These are phyloP conservation scores for Eucalyptus sp. DNA, from an alignment of 345 rosid species.

Conservation along the genomic window DNA sequence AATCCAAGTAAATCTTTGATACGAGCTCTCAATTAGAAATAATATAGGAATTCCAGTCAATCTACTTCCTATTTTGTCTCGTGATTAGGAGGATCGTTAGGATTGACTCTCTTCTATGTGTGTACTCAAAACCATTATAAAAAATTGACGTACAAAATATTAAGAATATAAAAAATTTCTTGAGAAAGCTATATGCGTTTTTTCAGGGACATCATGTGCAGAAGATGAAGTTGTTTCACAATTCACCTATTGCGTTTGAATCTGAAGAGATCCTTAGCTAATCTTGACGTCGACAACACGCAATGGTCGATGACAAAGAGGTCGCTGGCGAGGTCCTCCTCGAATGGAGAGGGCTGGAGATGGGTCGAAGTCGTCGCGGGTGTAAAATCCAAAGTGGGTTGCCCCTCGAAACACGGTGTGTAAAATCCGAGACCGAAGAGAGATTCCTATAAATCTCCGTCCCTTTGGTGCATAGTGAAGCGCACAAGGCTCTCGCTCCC, in stretches of 20 bases:
- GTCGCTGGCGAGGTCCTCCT: too few relatives aligned
- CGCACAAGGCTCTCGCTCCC: background rate
- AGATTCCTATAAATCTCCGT: background rate
- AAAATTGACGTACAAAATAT: too few relatives aligned
- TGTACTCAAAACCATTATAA: too few relatives aligned
- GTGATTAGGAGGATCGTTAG: too few relatives aligned
- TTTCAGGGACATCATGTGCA: background rate
- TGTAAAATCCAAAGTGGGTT: background rate
- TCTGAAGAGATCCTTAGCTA: background rate
- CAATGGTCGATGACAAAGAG: background rate
- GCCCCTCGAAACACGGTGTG: background rate
- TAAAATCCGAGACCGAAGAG: background rate
- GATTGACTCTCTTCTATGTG: too few relatives aligned
- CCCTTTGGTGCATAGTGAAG: background rate
- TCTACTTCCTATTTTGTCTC: too few relatives aligned
- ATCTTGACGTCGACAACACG: background rate
- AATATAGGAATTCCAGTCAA: too few relatives aligned
- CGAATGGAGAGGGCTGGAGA: background rate
- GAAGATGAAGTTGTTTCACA: background rate
- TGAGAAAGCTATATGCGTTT: too few relatives aligned
- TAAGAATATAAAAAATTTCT: too few relatives aligned
- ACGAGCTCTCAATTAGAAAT: accelerated
- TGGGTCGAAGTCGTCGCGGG: background rate
- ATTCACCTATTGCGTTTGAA: background rate
- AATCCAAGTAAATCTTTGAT: too few relatives aligned